Percentiles rank a stretch among this genome's conserved stretches.
Conservation (phyloP, 345 rosid species). For the Jatropha curcas region DNA sequence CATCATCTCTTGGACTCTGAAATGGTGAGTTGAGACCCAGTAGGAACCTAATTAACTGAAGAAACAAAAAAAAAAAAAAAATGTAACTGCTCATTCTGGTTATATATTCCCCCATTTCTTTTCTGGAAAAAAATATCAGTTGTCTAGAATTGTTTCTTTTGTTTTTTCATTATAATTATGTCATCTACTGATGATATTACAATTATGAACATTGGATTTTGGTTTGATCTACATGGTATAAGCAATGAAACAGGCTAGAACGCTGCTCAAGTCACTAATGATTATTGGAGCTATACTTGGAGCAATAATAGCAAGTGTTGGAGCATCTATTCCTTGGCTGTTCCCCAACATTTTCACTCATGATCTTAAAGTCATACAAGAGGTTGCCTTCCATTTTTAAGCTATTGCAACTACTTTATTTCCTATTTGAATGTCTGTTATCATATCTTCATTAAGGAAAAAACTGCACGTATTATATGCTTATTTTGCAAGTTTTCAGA, state of each 20-base stretch:
- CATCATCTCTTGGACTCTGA: too few relatives aligned
- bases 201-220: too few relatives aligned
- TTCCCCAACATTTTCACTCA: constrained; percentile 71
- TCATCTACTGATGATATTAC: too few relatives aligned
- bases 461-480: neutral
- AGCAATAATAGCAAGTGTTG: constrained; percentile 48
- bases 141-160: too few relatives aligned
- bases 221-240: too few relatives aligned
- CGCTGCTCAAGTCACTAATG: constrained; percentile 77
- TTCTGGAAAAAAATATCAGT: too few relatives aligned
- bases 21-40: too few relatives aligned
- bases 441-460: neutral
- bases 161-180: too few relatives aligned
- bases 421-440: neutral
- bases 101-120: too few relatives aligned
- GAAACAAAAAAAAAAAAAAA: too few relatives aligned
- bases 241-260: constrained; percentile 57
- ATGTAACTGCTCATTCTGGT: too few relatives aligned
- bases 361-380: constrained; percentile 53
- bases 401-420: neutral
- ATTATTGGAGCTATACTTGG: constrained; percentile 67
- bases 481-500: neutral
- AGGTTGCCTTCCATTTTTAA: constrained; percentile 42
- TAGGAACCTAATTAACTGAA: too few relatives aligned
- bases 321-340: constrained; percentile 61